Percentiles rank a stretch among this genome's conserved stretches.
These are phyloP conservation scores for Trypanosoma avium DNA, from an alignment of 208 protist genomes.

Conservation along the genomic window DNA sequence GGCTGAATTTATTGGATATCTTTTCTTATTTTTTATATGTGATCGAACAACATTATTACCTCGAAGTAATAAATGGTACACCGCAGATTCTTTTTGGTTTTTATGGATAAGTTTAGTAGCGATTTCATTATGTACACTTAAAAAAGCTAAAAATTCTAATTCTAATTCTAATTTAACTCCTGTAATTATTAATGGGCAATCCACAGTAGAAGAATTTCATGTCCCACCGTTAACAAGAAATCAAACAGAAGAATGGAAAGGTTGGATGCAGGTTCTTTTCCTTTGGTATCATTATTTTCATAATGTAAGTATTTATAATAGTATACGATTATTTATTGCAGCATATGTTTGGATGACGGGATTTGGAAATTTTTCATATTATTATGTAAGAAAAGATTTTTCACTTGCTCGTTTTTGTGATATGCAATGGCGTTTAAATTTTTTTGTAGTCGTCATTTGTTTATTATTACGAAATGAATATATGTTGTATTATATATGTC, in stretches of 20 bases:
- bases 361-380: slow-evolving; percentile 91
- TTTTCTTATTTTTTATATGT: slow-evolving; percentile 38
- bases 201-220: slow-evolving; percentile 13
- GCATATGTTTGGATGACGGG: slow-evolving; percentile 92
- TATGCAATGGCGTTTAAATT: slow-evolving; percentile 85
- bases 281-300: slow-evolving; percentile 90
- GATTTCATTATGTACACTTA: slow-evolving; percentile 28
- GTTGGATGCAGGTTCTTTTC: slow-evolving; percentile 91
- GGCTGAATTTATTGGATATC: slow-evolving; percentile 27
- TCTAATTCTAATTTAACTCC: too few species aligned
- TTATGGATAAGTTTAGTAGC: slow-evolving; percentile 20
- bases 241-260: slow-evolving; percentile 93
- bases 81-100: slow-evolving; percentile 37
- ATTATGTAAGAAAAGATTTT: slow-evolving; percentile 74
- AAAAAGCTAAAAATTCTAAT: slow-evolving; percentile 7
- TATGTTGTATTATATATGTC: slow-evolving; percentile 93
- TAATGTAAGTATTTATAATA: slow-evolving; percentile 64
- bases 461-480: slow-evolving; percentile 57
- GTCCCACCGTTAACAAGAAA: slow-evolving; percentile 48
- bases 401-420: slow-evolving; percentile 43
- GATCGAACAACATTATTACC: slow-evolving; percentile 39
- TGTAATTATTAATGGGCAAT: slow-evolving; percentile 4
- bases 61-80: slow-evolving; percentile 22
- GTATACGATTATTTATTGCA: slow-evolving; percentile 88
- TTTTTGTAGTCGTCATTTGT: slow-evolving; percentile 67